Evolutionary conservation across 192 early-diverging fungal genomes (phyloP).

Genomic region (Entomortierella lignicola): DNA sequence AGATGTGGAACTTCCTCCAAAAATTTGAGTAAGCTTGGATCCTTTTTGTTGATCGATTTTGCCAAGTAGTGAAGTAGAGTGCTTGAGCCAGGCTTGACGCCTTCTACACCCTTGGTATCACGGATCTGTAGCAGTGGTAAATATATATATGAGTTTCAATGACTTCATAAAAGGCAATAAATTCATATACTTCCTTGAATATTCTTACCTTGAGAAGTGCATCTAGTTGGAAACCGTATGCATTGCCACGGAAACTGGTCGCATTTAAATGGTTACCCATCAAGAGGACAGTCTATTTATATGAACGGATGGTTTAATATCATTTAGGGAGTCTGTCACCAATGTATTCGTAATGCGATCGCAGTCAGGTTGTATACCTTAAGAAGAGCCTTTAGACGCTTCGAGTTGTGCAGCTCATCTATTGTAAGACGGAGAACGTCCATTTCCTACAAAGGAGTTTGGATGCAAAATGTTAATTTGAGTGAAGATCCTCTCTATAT

Average conservation of each 20-base stretch:
- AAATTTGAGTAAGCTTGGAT: slow-evolving; percentile 58
- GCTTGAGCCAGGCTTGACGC: slow-evolving; percentile 52
- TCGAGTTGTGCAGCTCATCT: slow-evolving; percentile 57
- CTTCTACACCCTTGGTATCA: slow-evolving; percentile 65
- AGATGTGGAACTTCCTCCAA: slow-evolving; percentile 65
- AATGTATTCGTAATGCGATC: neutral
- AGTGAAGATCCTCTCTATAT: neutral
- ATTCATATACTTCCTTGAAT: neutral
- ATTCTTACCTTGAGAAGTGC: slow-evolving; percentile 62
- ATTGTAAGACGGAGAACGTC: slow-evolving; percentile 59
- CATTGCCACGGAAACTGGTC: slow-evolving; percentile 67
- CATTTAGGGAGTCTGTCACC: neutral
- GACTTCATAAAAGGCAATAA: neutral
- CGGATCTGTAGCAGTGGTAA: slow-evolving; percentile 46
- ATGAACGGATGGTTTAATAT: neutral
- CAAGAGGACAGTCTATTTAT: slow-evolving; percentile 59
- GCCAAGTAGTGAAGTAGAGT: slow-evolving; percentile 68
- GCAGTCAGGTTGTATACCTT: slow-evolving; percentile 52
- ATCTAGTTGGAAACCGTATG: slow-evolving; percentile 66
- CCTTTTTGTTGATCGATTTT: slow-evolving; percentile 54
- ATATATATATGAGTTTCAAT: neutral
- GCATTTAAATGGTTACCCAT: slow-evolving; percentile 69
- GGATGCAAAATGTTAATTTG: neutral
- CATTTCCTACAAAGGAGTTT: slow-evolving; percentile 50
- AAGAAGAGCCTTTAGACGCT: slow-evolving; percentile 58